Percentiles rank a stretch among this genome's conserved stretches.
These are phyloP conservation scores for Cladosporium phlei DNA, from an alignment of 2,329 filamentous ascomycete species.

Conservation along the genomic window DNA sequence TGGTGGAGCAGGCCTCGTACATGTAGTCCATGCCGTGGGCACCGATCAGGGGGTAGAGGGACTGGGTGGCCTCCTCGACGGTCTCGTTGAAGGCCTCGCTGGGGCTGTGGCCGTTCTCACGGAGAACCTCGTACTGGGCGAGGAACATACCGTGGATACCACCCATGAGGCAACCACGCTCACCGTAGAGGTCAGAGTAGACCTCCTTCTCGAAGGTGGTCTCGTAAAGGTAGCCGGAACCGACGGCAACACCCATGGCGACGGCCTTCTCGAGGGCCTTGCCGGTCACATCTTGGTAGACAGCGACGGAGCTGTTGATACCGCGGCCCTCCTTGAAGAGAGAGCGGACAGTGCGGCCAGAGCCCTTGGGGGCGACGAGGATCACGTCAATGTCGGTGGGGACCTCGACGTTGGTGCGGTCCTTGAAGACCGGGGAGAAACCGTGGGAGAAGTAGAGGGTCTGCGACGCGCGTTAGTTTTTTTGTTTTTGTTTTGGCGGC, in stretches of 20 bases:
- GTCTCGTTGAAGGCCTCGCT: constrained; percentile 99
- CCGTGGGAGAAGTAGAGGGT: constrained; percentile 99
- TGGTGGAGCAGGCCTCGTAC: constrained; percentile 99
- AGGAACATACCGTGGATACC: constrained; percentile 99
- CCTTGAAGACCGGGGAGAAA: constrained; percentile 99
- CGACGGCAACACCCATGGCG: constrained; percentile 93
- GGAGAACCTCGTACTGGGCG: constrained; percentile 99
- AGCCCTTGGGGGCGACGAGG: constrained; percentile 98
- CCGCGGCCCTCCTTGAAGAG: constrained; percentile 99
- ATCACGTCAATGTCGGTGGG: constrained; percentile 96
- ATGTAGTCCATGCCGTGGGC: constrained; percentile 99
- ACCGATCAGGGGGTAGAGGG: constrained; percentile 94
- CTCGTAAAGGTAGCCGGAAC: constrained; percentile 98
- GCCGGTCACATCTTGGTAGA: constrained; percentile 97
- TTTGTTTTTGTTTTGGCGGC: neutral
- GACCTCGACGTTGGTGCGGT: constrained; percentile 97
- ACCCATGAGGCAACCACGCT: constrained; percentile 99
- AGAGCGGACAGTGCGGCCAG: constrained; percentile 94
- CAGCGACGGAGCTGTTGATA: constrained; percentile 98
- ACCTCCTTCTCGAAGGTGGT: constrained; percentile 99
- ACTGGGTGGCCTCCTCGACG: constrained; percentile 98
- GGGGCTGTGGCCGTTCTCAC: constrained; percentile 94
- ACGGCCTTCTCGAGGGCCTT: constrained; percentile 97
- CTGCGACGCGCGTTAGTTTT: constrained; percentile 41
- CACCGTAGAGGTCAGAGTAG: constrained; percentile 98